Evolutionary conservation across 192 early-diverging fungal genomes (phyloP), one percentile per base, ranked within the genome.

Genomic region (Phlyctochytrium bullatum): DNA sequence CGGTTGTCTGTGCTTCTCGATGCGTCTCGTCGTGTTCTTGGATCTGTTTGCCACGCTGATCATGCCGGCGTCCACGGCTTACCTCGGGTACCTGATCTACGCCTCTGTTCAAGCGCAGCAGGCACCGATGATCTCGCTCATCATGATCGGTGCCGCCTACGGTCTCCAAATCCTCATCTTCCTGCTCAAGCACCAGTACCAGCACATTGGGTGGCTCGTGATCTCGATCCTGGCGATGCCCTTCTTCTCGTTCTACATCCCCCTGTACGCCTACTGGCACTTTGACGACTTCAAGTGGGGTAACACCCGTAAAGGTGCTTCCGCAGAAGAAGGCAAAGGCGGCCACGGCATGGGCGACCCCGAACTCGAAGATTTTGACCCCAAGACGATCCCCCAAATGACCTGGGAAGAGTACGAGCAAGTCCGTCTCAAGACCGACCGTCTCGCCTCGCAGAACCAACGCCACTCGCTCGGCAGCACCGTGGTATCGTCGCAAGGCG

Each of bases 221-320:
- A 91, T 98, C 36, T 93, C 91, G 66, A 89, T 98, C 40, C 59
- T 94, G 32, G 93, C 94, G 17, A 91, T 95, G 64, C 94, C 94
- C 14, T 79, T 95, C 23, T 98, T 95, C 74, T 87, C 88, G 10
- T 79, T 81, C 62, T 83, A 75, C 58, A 36, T 81, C 27, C 76
- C 82, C 12, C 61, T 81, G 28, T 97, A 97, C 75, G 86, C 93
- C 27, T 97, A 92, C 83, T 98, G 95, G 95, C 93, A 95, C 77
- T 95, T 96, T 77, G 94, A 97, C 52, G 95, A 97, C 68, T 97
- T 97, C 73, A 92, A 90, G n/a, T 97, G 95, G 93, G 95, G 95
- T 62, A 94, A 93, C 72, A 97, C 95, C 30, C 90, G 93, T 74
- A 69, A 90, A 29, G 91, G 94, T 2, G 85, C 92, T 23, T 92